phyloP scores from a whole-genome alignment of 2,329 filamentous ascomycete genomes.

The Diaporthe batatas region DNA sequence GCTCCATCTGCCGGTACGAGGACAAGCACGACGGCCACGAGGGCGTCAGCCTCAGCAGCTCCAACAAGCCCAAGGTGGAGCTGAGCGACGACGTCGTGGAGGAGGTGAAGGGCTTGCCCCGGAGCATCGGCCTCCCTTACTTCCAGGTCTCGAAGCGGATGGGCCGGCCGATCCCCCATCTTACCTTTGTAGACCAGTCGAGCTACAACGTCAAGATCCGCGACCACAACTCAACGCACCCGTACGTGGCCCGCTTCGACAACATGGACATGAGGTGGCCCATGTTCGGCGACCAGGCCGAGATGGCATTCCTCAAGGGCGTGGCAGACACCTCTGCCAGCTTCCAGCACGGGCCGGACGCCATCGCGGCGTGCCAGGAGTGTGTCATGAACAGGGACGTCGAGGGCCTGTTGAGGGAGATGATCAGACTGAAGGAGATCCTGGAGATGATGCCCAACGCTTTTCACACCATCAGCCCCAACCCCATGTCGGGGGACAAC shows the following conservation, averaged over 20 bases:
- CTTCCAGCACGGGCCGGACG: slow-evolving; percentile 64
- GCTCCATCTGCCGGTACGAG: slow-evolving; percentile 67
- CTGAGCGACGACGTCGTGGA: slow-evolving; percentile 66
- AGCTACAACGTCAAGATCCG: slow-evolving; percentile 66
- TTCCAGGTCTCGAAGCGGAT: slow-evolving; percentile 64
- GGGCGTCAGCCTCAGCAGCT: slow-evolving; percentile 56
- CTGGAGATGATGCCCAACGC: slow-evolving; percentile 66
- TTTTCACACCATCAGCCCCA: slow-evolving; percentile 67
- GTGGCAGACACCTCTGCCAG: slow-evolving; percentile 58
- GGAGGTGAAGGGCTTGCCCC: slow-evolving; percentile 63
- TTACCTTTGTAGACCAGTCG: slow-evolving; percentile 66
- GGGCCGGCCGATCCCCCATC: slow-evolving; percentile 65
- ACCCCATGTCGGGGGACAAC: slow-evolving; percentile 65
- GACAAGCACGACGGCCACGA: slow-evolving; percentile 65
- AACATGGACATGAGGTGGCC: slow-evolving; percentile 68
- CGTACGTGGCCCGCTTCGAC: slow-evolving; percentile 65
- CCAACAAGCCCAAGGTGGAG: slow-evolving; percentile 54
- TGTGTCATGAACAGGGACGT: slow-evolving; percentile 65
- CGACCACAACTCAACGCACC: slow-evolving; percentile 61
- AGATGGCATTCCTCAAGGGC: slow-evolving; percentile 65
- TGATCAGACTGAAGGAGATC: slow-evolving; percentile 66
- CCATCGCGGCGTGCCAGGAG: slow-evolving; percentile 66
- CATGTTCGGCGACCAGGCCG: slow-evolving; percentile 65
- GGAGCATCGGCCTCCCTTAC: slow-evolving; percentile 63
- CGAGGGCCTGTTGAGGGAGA: slow-evolving; percentile 63